Percentiles rank a stretch among this genome's conserved stretches.
Evolutionary conservation across 108 stramenopile genomes (phyloP).

Genomic region (Nannochloropsis salina): DNA sequence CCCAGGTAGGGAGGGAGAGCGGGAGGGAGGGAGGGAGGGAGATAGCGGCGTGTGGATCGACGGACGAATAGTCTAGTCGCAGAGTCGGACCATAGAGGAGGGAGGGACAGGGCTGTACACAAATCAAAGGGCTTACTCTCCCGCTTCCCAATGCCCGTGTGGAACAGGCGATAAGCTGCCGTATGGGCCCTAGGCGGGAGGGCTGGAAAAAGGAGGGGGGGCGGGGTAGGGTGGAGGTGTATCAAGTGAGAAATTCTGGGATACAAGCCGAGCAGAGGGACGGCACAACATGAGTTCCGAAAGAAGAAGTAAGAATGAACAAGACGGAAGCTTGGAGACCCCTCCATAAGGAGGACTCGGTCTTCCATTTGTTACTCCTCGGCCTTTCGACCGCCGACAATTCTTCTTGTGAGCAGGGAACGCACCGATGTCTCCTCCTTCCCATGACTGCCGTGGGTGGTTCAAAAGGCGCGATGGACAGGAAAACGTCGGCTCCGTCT

Average conservation of each 20-base stretch:
- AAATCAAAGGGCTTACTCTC: not conserved
- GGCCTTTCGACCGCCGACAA: not conserved
- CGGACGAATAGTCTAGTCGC: too few relatives aligned
- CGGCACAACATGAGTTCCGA: not conserved
- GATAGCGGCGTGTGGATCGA: too few relatives aligned
- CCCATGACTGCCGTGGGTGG: too few relatives aligned
- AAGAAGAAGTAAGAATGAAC: not conserved
- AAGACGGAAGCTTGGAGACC: not conserved
- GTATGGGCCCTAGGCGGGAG: conserved; percentile 34
- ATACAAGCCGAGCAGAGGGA: too few relatives aligned
- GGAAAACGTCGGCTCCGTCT: too few relatives aligned
- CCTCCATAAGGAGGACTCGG: not conserved
- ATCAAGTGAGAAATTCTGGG: not conserved
- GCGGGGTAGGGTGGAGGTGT: not conserved
- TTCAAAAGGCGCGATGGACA: too few relatives aligned
- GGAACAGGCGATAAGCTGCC: conserved; percentile 36
- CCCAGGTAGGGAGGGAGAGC: not conserved
- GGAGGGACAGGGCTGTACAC: not conserved
- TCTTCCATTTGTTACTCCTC: not conserved
- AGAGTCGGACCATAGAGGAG: too few relatives aligned
- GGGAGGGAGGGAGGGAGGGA: not conserved
- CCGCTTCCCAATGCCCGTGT: not conserved
- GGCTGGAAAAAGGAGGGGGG: not conserved
- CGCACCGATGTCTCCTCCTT: too few relatives aligned
- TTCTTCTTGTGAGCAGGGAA: too few relatives aligned